Evolutionary conservation across 192 early-diverging fungal genomes (phyloP), one percentile per base, ranked within the genome.

Genomic region (Chytriomyces confervae): DNA sequence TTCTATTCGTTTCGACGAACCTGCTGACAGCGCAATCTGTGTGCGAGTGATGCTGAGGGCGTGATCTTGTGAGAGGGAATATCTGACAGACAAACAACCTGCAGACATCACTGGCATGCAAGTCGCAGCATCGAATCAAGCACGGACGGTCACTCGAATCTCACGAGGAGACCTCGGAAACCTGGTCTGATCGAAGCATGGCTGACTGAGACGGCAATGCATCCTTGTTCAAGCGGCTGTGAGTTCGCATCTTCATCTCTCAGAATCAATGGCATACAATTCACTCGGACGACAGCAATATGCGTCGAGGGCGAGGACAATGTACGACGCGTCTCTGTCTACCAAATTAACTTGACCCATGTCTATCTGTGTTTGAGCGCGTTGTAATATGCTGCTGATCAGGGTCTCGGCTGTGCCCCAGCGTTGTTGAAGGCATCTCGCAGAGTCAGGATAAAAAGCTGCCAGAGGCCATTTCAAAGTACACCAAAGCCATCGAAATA

Each of bases 401-500:
- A n/a, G 1, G 16, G 73, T 9, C 47, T n/a, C 6, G 48, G 11
- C 36, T 24, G 1, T 64, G 44, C 20, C 23, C 11, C 10, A 81
- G 80, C 5, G 79, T 75, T n/a, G 53, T 69, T 29, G 68, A 82
- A 45, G 81, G 81, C 29, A 75, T 82, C 24, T 27, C 20, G 18
- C 24, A 47, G 7, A 47, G 66, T 29, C 69, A 82, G 62, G 53
- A 66, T 6, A 82, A 81, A 62, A 43, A 77, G 4, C 36, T 50
- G 16, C 53, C n/a, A 13, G 61, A 62, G 11, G 81, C 81, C 7
- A 82, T 82, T 18, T 16, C 20, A 60, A 66, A 75, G 23, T 82
- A 77, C 61, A 68, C 77, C 6, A n/a, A 45, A 18, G 81, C 81
- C 7, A 62, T 82, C 57, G 77, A 82, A 70, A 70, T 82, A 2